Conservation (phyloP, 2,329 filamentous ascomycete species). For the Aureobasidium subglaciale region DNA sequence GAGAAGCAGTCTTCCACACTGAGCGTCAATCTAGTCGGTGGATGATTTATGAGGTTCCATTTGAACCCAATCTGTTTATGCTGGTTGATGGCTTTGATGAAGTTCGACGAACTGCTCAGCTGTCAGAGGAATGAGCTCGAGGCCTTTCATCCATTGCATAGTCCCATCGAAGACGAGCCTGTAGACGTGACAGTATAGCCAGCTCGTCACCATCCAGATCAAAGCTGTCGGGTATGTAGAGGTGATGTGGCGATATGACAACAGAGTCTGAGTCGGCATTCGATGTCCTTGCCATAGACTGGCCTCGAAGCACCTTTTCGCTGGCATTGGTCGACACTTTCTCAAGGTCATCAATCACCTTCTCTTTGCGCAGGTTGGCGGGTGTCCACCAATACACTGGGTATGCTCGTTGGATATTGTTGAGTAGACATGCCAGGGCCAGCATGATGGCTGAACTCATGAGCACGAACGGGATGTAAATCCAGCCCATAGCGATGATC, state of each 20-base stretch:
- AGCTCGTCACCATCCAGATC: constrained; percentile 1
- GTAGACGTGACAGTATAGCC: neutral
- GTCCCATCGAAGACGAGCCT: constrained; percentile 4
- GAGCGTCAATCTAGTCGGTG: no score
- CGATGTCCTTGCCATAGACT: neutral
- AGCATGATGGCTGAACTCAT: constrained; percentile 38
- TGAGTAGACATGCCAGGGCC: constrained; percentile 35
- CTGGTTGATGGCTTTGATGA: no score
- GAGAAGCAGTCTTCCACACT: no score
- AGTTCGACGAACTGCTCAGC: neutral
- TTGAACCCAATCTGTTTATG: no score
- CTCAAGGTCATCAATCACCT: constrained; percentile 15
- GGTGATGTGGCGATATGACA: constrained; percentile 8
- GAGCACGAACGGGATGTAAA: constrained; percentile 37
- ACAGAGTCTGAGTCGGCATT: neutral
- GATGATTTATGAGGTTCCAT: no score
- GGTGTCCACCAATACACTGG: constrained; percentile 43
- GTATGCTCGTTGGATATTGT: constrained; percentile 42
- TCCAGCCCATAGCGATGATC: constrained; percentile 40
- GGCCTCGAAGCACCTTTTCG: neutral
- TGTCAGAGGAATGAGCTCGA: neutral
- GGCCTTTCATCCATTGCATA: constrained; percentile 4
- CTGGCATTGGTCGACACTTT: neutral
- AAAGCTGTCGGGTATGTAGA: constrained; percentile 11
- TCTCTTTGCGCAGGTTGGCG: constrained; percentile 23